Evolutionary conservation across 2,329 filamentous ascomycete genomes (phyloP).

Genomic region (Fusarium proliferatum): DNA sequence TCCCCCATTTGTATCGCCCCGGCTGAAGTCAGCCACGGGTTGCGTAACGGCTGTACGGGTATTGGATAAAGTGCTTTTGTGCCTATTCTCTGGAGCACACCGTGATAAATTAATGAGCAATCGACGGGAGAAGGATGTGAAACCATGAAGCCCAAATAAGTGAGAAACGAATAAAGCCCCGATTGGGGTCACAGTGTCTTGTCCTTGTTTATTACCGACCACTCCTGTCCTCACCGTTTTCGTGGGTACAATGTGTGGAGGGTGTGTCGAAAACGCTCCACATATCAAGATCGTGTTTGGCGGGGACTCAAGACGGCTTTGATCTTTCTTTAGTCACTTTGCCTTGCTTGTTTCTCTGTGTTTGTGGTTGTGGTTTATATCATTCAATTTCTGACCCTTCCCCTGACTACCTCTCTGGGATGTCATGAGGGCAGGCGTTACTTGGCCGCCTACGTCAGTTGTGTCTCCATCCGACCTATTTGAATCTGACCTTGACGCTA

Average conservation of each 20-base stretch:
- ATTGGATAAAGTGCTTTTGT: constrained; percentile 28
- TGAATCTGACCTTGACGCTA: not conserved
- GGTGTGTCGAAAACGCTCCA: constrained; percentile 25
- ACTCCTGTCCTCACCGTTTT: constrained; percentile 39
- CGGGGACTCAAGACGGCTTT: not conserved
- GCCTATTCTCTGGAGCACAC: constrained; percentile 17
- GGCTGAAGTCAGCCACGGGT: constrained; percentile 23
- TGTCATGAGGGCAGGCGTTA: not conserved
- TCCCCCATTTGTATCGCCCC: constrained; percentile 23
- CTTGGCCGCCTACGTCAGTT: constrained; percentile 17
- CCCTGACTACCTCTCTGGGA: not conserved
- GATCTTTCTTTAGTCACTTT: not conserved
- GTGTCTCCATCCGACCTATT: not conserved
- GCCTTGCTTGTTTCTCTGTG: not conserved
- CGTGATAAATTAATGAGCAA: not conserved
- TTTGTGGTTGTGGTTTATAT: not conserved
- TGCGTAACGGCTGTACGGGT: constrained; percentile 23
- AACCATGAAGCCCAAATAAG: not conserved
- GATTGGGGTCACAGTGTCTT: constrained; percentile 28
- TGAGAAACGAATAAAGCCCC: constrained; percentile 26
- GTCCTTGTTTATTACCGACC: not conserved
- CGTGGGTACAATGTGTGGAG: constrained; percentile 37
- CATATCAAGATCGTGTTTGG: constrained; percentile 6
- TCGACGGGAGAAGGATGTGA: not conserved
- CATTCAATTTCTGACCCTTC: not conserved